Evolutionary conservation across 257 asterid species (phyloP).

Genomic region (Solanum piurae): DNA sequence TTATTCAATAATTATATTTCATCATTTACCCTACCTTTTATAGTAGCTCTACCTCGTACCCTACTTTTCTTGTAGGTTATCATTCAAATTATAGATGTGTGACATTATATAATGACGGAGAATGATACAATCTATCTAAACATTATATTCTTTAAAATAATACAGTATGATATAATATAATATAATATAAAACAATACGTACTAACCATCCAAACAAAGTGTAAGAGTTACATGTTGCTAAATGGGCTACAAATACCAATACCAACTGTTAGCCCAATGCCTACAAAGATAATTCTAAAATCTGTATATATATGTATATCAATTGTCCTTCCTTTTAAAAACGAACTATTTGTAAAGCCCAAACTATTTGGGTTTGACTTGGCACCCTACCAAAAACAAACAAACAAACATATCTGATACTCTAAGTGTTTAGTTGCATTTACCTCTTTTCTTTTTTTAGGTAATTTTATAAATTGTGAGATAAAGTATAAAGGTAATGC

Average conservation of each 20-base stretch:
- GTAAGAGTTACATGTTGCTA: not conserved
- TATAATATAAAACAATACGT: not conserved
- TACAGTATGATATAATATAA: too few species aligned
- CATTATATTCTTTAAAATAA: too few species aligned
- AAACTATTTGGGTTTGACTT: not conserved
- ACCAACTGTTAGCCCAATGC: not conserved
- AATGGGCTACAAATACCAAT: not conserved
- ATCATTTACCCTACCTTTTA: not conserved
- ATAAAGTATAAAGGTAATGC: not conserved
- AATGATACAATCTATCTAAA: too few species aligned
- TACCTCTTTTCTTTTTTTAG: not conserved
- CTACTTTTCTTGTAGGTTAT: not conserved
- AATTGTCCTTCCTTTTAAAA: not conserved
- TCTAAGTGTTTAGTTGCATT: not conserved
- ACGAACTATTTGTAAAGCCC: not conserved
- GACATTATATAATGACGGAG: too few species aligned
- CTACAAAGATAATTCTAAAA: not conserved
- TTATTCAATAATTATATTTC: not conserved
- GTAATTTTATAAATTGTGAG: not conserved
- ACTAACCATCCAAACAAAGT: not conserved
- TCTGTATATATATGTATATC: not conserved
- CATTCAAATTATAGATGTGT: not conserved
- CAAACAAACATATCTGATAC: not conserved
- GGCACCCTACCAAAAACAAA: not conserved
- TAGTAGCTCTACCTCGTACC: not conserved